Conservation (phyloP, 768 basidiomycete species). For the Udeniomyces megalosporus region DNA sequence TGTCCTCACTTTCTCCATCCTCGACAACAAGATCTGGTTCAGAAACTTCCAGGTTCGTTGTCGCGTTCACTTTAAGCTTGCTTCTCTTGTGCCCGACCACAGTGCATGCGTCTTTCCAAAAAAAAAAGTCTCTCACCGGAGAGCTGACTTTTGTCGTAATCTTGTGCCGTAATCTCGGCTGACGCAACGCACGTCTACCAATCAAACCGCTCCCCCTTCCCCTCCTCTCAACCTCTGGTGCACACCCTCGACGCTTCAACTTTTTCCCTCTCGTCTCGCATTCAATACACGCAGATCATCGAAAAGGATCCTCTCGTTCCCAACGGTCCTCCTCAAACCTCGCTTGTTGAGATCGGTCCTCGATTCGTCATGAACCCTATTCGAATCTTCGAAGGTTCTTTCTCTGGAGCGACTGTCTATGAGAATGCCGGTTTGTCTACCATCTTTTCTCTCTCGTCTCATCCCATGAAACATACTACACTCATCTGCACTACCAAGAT, state of each 20-base stretch:
- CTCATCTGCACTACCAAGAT: background rate
- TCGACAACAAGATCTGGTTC: slow-evolving; percentile 97
- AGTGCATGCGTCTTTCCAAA: no score
- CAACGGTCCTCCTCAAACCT: slow-evolving; percentile 63
- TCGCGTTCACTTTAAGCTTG: no score
- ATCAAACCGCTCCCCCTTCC: no score
- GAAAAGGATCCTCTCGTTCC: slow-evolving; percentile 73
- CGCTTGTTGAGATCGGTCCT: slow-evolving; percentile 93
- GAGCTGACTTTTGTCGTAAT: background rate
- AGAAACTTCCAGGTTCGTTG: slow-evolving; percentile 80
- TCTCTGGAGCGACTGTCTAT: slow-evolving; percentile 83
- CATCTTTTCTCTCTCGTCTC: background rate
- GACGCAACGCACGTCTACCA: background rate
- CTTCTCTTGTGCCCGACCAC: no score
- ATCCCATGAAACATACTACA: background rate
- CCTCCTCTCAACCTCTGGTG: no score
- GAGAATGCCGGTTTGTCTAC: slow-evolving; percentile 70
- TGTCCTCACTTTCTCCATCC: slow-evolving; percentile 84
- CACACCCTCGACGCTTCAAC: background rate
- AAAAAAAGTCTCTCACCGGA: no score
- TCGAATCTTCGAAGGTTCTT: slow-evolving; percentile 94
- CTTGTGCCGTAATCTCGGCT: background rate
- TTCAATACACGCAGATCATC: slow-evolving; percentile 1
- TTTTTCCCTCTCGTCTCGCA: background rate
- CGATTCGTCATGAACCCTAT: slow-evolving; percentile 95